A percentile compares a stretch with the other conserved stretches of the same genome.
phyloP scores from a whole-genome alignment of 1,139 yeast species.

The Candida glucosophila region DNA sequence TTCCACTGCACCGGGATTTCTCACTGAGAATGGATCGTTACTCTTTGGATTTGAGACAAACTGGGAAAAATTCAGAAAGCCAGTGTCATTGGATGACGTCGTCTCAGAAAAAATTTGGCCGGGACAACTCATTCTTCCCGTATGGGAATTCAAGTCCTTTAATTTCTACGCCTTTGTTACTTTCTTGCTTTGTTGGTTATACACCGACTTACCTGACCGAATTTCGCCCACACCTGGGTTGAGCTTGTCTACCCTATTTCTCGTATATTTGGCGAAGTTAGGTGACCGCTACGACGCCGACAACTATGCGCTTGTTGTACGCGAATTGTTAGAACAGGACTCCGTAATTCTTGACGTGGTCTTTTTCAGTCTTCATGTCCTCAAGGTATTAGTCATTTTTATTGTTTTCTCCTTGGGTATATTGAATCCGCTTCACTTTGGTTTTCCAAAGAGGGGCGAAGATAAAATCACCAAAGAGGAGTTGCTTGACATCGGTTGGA shows the following conservation, averaged over 20 bases:
- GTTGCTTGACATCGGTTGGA: conserved; percentile 77
- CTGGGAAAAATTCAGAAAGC: conserved; percentile 31
- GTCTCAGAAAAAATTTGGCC: conserved; percentile 69
- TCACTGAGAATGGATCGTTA: conserved; percentile 78
- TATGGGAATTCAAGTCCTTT: conserved; percentile 55
- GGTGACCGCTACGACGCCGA: conserved; percentile 24
- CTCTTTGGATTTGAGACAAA: conserved; percentile 58
- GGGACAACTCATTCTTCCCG: conserved; percentile 80
- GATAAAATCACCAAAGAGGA: conserved; percentile 38
- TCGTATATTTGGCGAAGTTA: conserved; percentile 25
- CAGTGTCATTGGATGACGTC: conserved; percentile 36
- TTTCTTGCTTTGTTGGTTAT: conserved; percentile 63
- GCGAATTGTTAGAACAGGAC: conserved; percentile 40
- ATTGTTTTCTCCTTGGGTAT: conserved; percentile 58
- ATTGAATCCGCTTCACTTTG: conserved; percentile 55
- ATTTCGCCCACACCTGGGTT: conserved; percentile 90
- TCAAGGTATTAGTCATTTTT: conserved; percentile 54
- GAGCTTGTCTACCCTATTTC: conserved; percentile 62
- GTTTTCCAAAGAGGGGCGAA: conserved; percentile 22
- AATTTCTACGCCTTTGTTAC: conserved; percentile 38
- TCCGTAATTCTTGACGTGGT: conserved; percentile 48
- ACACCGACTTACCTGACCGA: conserved; percentile 85
- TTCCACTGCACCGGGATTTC: conserved; percentile 71
- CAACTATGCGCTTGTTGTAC: conserved; percentile 32
- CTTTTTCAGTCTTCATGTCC: conserved; percentile 62